A percentile compares a stretch with the other conserved stretches of the same genome.
Evolutionary conservation across 1,284 basidiomycete genomes (phyloP).

Genomic region (Hortiboletus rubellus): DNA sequence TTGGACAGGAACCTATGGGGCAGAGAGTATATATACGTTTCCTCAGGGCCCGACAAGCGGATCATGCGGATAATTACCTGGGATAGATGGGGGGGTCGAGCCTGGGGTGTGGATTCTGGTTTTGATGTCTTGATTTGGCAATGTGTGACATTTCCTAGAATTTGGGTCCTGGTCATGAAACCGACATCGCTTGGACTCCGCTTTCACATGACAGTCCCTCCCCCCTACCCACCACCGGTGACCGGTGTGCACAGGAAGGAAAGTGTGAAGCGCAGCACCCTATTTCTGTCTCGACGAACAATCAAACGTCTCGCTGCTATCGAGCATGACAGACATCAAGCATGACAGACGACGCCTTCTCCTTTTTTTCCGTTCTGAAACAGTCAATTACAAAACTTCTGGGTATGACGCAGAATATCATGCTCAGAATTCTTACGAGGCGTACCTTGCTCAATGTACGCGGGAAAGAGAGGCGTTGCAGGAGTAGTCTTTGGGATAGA

Average conservation of each 20-base stretch:
- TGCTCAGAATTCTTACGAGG: slow-evolving; percentile 55
- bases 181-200: no score
- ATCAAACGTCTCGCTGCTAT: slow-evolving; percentile 78
- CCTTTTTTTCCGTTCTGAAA: neutral
- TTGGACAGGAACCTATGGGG: neutral
- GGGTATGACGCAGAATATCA: slow-evolving; percentile 41
- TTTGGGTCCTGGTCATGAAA: no score
- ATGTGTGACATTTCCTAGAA: no score
- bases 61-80: neutral
- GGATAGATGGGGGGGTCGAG: no score
- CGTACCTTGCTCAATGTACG: slow-evolving; percentile 55
- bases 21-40: neutral
- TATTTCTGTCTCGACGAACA: slow-evolving; percentile 41
- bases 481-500: slow-evolving; percentile 42
- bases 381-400: neutral
- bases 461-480: slow-evolving; percentile 62
- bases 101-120: no score
- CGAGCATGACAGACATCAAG: slow-evolving; percentile 61
- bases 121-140: no score
- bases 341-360: slow-evolving; percentile 25
- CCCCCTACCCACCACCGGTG: no score
- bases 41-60: neutral
- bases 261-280: no score
- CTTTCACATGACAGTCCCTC: no score
- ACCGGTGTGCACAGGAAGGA: no score